phyloP scores from a whole-genome alignment of 257 asterid genomes.

The Solanum dulcamara region DNA sequence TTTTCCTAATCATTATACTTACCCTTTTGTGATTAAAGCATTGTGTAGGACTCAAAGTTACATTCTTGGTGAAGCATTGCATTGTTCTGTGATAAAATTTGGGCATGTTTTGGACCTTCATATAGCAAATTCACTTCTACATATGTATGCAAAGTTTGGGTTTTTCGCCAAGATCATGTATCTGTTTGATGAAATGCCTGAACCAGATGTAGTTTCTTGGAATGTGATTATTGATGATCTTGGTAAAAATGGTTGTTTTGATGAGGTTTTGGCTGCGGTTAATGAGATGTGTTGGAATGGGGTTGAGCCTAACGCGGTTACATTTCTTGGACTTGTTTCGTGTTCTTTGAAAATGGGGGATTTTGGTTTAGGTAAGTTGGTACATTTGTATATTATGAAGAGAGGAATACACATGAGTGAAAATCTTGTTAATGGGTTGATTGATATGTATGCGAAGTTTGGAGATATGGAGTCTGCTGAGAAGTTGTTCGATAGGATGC shows the following conservation, averaged over 20 bases:
- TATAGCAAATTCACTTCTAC: conserved; percentile 16
- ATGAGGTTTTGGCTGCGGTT: conserved; percentile 21
- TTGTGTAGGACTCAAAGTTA: not conserved
- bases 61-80: conserved; percentile 1
- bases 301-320: conserved; percentile 52
- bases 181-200: conserved; percentile 60
- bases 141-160: conserved; percentile 12
- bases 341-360: conserved; percentile 30
- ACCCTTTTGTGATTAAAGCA: conserved; percentile 18
- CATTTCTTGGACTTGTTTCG: conserved; percentile 51
- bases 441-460: conserved; percentile 52
- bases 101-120: conserved; percentile 15
- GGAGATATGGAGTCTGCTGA: conserved; percentile 39
- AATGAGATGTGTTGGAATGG: conserved; percentile 33
- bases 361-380: conserved; percentile 24
- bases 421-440: conserved; percentile 16
- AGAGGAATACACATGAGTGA: conserved; percentile 1
- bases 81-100: conserved; percentile 5
- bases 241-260: conserved; percentile 25
- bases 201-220: conserved; percentile 58
- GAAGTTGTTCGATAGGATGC: conserved; percentile 34
- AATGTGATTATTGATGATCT: conserved; percentile 42
- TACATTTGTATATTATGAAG: conserved; percentile 33
- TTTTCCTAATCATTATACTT: conserved; percentile 13
- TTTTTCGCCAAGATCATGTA: not conserved